These are phyloP conservation scores for Galeopsis tetrahit DNA, from an alignment of 257 asterid genomes.

Conservation along the genomic window DNA sequence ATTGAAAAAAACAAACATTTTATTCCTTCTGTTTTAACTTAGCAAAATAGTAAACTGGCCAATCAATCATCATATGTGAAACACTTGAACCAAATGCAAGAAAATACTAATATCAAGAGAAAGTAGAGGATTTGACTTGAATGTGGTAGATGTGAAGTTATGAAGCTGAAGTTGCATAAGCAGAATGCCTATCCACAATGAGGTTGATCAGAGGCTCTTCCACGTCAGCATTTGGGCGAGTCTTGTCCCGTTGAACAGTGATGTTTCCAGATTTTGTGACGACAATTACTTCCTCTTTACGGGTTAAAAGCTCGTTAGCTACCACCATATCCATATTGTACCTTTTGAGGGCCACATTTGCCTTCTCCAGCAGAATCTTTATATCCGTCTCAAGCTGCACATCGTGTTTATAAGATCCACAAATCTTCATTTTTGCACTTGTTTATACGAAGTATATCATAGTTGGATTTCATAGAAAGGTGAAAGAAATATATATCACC, in stretches of 20 bases:
- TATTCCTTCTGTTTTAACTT: not conserved
- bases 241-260: slow-evolving; percentile 61
- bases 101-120: not conserved
- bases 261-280: slow-evolving; percentile 58
- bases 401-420: not conserved
- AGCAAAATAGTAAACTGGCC: not conserved
- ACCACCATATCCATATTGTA: slow-evolving; percentile 86
- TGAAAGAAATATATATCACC: slow-evolving; percentile 44
- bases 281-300: slow-evolving; percentile 86
- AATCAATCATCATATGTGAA: not conserved
- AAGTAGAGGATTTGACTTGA: not conserved
- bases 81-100: not conserved
- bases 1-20: not conserved
- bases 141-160: slow-evolving; percentile 3
- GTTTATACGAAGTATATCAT: not conserved
- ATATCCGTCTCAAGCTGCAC: slow-evolving; percentile 86
- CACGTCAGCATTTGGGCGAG: slow-evolving; percentile 59
- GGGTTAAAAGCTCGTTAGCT: slow-evolving; percentile 92
- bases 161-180: slow-evolving; percentile 42
- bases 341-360: slow-evolving; percentile 71
- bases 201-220: slow-evolving; percentile 73
- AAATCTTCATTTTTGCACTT: not conserved
- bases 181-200: slow-evolving; percentile 70
- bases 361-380: slow-evolving; percentile 81
- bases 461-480: not conserved